Base-by-base conservation (phyloP, 2,329 filamentous ascomycete genomes). In the Zymoseptoria passerinii region DNA sequence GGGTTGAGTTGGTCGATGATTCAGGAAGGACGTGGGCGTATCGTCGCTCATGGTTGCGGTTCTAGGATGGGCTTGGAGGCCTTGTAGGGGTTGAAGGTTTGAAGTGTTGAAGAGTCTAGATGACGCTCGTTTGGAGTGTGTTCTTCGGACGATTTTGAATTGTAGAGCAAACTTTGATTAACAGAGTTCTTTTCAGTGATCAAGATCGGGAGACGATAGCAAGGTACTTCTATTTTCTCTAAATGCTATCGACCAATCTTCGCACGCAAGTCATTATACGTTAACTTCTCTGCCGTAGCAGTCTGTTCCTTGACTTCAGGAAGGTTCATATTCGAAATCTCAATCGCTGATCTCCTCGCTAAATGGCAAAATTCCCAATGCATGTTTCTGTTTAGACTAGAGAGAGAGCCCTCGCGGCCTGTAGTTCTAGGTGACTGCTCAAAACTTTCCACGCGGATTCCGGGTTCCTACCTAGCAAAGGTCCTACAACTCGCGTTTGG, bases 401-500 rank as follows among this genome's bases (percentile, higher is more conserved):
- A n/a, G n/a, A n/a, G 13, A 44, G n/a, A 40, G 16, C 16, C 35
- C 35, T 44, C 13, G 35, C 35, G 2, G 16, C 13, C 35, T 44
- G 16, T 44, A 16, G 35, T 13, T n/a, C 13, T 16, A 16, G 13
- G 13, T 44, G 9, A n/a, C 28, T 28, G 6, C 23, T 50, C 19
- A 50, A 50, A 50, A 16, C 54, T 35, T 55, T 56, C 27, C 55
- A 10, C 9, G 19, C 28, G 23, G 28, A 29, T 48, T 60, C 58
- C 19, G 61, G 61, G 58, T 6, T 57, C 57, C 50, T 61, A 40
- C 50, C 54, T 59, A 4, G 57, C 61, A 35, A 35, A 61, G 35
- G 20, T 65, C 54, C 50, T 61, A 28, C 20, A 64, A 54, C 48
- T 50, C 54, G 10, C 63, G 53, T 50, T 62, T 62, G n/a, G n/a